Base-by-base conservation (phyloP, 345 rosid species). In the Sisymbrium irio region DNA sequence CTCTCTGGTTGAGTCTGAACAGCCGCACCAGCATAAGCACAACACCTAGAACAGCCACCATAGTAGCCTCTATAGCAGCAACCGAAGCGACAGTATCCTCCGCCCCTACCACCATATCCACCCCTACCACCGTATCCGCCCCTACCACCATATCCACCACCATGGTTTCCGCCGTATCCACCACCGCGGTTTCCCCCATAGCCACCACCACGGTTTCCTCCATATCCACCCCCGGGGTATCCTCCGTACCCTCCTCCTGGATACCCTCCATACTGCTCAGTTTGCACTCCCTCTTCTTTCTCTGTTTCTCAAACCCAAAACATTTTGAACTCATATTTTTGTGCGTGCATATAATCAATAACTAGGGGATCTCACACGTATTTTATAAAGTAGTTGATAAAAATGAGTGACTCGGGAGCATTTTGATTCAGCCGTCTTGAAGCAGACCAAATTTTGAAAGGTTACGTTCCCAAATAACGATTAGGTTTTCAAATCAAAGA, bases 31-130 rank as follows among this genome's bases (percentile, higher is more conserved):
- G 62, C 72, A 67, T 67, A 67, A 54, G 53, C 51, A 67, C 62
- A 67, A 5, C 72, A 67, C 62, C 72, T 67, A 6, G 51, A 54
- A 40, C 72, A 67, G 19, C 44, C 44, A 15, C 62, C 62, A 9
- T 40, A 39, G 33, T 66, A 66, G n/a, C 62, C 62, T 40, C 62
- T 67, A 51, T 67, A 40, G 72, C 72, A 67, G 10, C 72, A 67
- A 1, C 72, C 72, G 10, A 54, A 67, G 25, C 40, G 14, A 54
- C 72, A 67, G 39, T 67, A 67, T 54, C 69, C 45, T 32, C 69
- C 58, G 5, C 67, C 67, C 4, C 22, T 32, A 37, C 60, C 47
- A 1, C 61, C 61, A 30, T 67, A 49, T 65, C 70, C 62, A 0
- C 62, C 49, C 22, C 49, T 33, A 1, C 55, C 55, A 54, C 72